A percentile compares a stretch with the other conserved stretches of the same genome.
Conservation (phyloP, 2,329 filamentous ascomycete species). For the Fusarium haematococcum region DNA sequence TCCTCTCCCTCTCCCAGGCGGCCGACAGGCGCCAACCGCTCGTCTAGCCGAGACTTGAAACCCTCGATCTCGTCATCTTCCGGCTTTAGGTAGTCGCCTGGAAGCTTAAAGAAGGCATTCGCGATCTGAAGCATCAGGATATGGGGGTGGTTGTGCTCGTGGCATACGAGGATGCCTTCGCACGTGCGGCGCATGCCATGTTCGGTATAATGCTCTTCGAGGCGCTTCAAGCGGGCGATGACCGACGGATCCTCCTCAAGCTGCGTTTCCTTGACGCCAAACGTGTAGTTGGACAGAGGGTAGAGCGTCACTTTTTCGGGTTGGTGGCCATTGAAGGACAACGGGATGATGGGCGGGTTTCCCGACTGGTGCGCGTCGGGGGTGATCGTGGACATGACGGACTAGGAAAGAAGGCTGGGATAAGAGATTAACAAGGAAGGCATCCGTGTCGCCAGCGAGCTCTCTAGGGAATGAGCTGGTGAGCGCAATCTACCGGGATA, state of each 20-base stretch:
- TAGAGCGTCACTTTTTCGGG: constrained; percentile 91
- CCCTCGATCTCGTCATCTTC: constrained; percentile 92
- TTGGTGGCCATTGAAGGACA: constrained; percentile 89
- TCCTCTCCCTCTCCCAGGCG: constrained; percentile 87
- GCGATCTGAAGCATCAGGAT: constrained; percentile 99
- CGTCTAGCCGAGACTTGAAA: constrained; percentile 94
- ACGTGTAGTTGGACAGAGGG: constrained; percentile 98
- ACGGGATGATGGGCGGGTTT: constrained; percentile 81
- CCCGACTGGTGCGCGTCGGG: constrained; percentile 80
- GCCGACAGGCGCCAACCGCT: constrained; percentile 92
- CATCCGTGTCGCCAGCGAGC: background rate
- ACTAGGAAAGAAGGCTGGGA: background rate
- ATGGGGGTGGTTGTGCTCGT: constrained; percentile 99
- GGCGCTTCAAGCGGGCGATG: constrained; percentile 87
- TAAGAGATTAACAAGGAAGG: background rate
- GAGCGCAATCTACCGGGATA: background rate
- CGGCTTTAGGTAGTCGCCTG: constrained; percentile 91
- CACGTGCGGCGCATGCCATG: constrained; percentile 98
- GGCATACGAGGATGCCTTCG: constrained; percentile 96
- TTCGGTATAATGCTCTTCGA: constrained; percentile 93
- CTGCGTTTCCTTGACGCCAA: constrained; percentile 97
- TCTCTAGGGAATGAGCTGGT: background rate
- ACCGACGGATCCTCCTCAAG: constrained; percentile 98
- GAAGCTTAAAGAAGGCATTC: constrained; percentile 99
- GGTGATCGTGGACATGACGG: constrained; percentile 86